Evolutionary conservation across 2,329 filamentous ascomycete genomes (phyloP), one percentile per base, ranked within the genome.

Genomic region (Lachnellula hyalina): DNA sequence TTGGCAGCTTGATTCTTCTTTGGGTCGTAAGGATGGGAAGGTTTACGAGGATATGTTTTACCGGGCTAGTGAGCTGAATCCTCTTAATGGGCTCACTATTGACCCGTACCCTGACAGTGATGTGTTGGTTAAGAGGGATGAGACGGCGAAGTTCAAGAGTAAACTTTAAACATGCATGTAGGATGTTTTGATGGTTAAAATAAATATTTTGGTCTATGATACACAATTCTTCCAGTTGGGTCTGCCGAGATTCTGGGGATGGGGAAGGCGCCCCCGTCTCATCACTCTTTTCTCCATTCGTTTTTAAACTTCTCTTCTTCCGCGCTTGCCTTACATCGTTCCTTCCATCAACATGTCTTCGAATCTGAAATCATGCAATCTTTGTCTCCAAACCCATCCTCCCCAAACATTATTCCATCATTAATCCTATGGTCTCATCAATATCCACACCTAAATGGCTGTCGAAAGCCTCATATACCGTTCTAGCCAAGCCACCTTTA

Each of bases 11-110:
- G 87, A 91, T 67, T 85, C 81, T 63, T 83, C 81, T 55, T 70
- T 91, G 40, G 87, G 88, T 1, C 76, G 86, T 1, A 81, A 80
- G 44, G 87, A 91, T 57, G 87, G 88, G 19, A 84, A 86, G 64
- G 87, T 90, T 1, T 91, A 91, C 63, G 85, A 89, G 68, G 87
- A 90, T 63, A 77, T 91, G 75, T 91, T 90, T 72, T 75, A 84
- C 65, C 74, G 87, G 14, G 88, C 87, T 0, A 85, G 81, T 57
- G 79, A 88, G 74, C 71, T 86, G 63, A 91, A 91, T 65, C 87
- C 87, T 1, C 72, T 91, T 45, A 91, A 91, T 66, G 78, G 82
- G 17, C 74, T 89, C 53, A 84, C 84, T 0, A 82, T 90, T 54
- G 86, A 91, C 63, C 86, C 86, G 1, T 87, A 90, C 68, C 86